Base-by-base conservation (phyloP, 306 rosid species). In the Geum urbanum region DNA sequence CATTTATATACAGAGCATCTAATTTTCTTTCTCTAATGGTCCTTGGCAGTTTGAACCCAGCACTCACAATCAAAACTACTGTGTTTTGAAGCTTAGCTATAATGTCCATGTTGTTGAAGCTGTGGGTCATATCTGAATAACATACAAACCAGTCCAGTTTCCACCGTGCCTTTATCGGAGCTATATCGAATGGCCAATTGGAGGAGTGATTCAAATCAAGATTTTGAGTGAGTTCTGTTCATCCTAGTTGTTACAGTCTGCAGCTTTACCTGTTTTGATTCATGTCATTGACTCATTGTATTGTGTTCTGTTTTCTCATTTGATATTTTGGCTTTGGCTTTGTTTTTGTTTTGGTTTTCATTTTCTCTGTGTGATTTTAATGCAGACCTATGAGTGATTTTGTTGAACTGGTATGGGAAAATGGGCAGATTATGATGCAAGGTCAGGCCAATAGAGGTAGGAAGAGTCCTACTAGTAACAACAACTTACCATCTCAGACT, bases 351-450 rank as follows among this genome's bases (percentile, higher is more conserved):
- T 19, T n/a, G 62, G 39, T n/a, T 51, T 49, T 59, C 37, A 32
- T 49, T 44, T 51, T 41, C 51, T n/a, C 71, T 61, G 63, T 75
- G 80, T 69, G 73, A 74, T 74, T 80, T 79, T 66, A 24, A 83
- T 74, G 83, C 82, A 94, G 99, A 58, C 85, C 84, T 57, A 86
- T 78, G 74, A 87, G 77, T 79, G 97, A 89, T 71, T 77, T 91
- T 72, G 78, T 88, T 60, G 99, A 94, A 87, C 85, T 94, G 39
- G 88, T 94, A 50, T 94, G 92, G 97, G 92, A 87, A 72, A 87
- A 86, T 78, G 99, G 99, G 75, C 97, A 88, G 79, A 77, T 94
- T 83, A 70, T 84, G 51, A 80, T 77, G 74, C 97, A 85, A 79
- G 91, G 88, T 22, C 97, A 88, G 78, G 81, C 96, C 62, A 87